phyloP scores from a whole-genome alignment of 768 basidiomycete genomes.

The Mycena crocata region DNA sequence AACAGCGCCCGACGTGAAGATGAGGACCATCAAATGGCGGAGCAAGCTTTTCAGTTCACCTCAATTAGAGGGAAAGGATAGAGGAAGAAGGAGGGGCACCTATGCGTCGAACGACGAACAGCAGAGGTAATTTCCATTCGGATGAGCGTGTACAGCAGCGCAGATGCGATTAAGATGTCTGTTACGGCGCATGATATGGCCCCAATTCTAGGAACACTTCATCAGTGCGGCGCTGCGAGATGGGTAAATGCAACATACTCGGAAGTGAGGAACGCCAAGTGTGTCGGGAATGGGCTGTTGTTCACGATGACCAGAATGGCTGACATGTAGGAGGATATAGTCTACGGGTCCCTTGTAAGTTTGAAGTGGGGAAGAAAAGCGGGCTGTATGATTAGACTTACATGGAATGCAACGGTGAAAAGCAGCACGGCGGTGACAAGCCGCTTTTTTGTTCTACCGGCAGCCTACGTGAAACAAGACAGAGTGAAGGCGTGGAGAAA shows the following conservation, averaged over 20 bases:
- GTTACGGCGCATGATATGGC: constrained; percentile 20
- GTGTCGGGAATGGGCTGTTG: background rate
- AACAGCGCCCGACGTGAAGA: constrained; percentile 14
- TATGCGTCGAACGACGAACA: constrained; percentile 6
- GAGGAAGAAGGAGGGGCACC: background rate
- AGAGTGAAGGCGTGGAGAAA: background rate
- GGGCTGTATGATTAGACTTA: no score
- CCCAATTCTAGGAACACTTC: constrained; percentile 10
- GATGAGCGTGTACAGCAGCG: constrained; percentile 8
- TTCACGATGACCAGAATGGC: constrained; percentile 14
- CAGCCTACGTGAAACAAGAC: background rate
- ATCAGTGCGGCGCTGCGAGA: background rate
- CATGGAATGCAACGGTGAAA: constrained; percentile 8
- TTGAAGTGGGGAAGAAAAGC: background rate
- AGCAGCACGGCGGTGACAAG: background rate
- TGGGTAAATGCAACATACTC: constrained; percentile 3
- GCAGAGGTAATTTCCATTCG: constrained; percentile 14
- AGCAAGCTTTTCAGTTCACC: constrained; percentile 14
- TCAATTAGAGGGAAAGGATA: background rate
- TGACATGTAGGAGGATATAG: constrained; percentile 10
- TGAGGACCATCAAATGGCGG: constrained; percentile 17
- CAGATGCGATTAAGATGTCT: constrained; percentile 13
- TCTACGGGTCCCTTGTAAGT: background rate
- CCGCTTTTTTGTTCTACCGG: constrained; percentile 9
- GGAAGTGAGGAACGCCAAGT: background rate